Evolutionary conservation across 306 rosid genomes (phyloP).

Genomic region (Phaseolus lunatus): DNA sequence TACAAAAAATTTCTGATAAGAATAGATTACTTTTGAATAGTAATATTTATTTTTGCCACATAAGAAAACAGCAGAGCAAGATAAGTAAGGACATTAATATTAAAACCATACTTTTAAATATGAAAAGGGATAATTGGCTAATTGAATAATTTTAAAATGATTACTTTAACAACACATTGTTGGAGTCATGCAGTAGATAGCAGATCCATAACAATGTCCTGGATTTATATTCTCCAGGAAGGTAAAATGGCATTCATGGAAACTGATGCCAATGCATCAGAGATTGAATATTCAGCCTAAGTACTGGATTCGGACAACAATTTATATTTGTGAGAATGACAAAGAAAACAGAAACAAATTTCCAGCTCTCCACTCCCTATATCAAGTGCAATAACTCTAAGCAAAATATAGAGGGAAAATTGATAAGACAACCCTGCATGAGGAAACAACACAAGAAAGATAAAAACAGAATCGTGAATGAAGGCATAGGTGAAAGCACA

Average conservation of each 20-base stretch:
- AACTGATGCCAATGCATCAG: not conserved
- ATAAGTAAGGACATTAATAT: not conserved
- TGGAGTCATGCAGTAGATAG: not conserved
- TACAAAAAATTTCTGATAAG: not conserved
- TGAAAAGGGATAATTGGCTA: not conserved
- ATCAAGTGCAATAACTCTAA: slow-evolving; percentile 1
- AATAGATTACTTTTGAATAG: not conserved
- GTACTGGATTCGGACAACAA: slow-evolving; percentile 26
- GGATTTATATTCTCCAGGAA: not conserved
- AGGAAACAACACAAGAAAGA: slow-evolving; percentile 28
- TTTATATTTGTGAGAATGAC: slow-evolving; percentile 18
- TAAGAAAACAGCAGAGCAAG: not conserved
- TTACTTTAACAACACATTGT: not conserved
- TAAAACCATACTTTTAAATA: not conserved
- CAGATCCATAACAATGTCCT: not conserved
- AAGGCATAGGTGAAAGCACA: not conserved
- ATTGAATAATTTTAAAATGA: not conserved
- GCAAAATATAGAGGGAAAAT: not conserved
- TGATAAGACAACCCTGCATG: not conserved
- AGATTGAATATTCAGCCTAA: slow-evolving; percentile 19
- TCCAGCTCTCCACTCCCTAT: slow-evolving; percentile 34
- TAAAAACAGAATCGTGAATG: slow-evolving; percentile 13
- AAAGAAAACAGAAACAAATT: slow-evolving; percentile 20
- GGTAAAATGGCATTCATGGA: slow-evolving; percentile 24
- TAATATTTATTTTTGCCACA: not conserved